Percentiles rank a stretch among this genome's conserved stretches.
Conservation (phyloP, 202 grass and related monocot genomes). For the Cymbopogon flexuosus region DNA sequence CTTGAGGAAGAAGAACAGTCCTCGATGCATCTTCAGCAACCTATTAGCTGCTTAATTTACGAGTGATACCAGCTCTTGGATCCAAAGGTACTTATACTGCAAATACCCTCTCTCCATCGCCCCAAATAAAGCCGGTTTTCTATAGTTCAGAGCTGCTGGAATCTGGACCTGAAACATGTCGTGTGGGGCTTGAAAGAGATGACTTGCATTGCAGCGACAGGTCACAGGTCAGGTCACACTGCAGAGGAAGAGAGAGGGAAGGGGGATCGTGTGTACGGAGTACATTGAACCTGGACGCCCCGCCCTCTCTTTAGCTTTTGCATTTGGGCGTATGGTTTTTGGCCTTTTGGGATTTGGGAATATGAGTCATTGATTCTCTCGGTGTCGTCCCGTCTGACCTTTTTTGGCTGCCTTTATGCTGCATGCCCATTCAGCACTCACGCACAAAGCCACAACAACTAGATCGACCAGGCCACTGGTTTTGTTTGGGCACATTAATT, state of each 20-base stretch:
- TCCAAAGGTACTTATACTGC: conserved; percentile 45
- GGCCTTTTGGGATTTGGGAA: conserved; percentile 19
- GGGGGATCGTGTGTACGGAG: background rate
- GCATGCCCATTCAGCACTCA: conserved; percentile 37
- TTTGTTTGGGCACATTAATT: background rate
- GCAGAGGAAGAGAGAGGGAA: background rate
- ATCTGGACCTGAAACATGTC: conserved; percentile 13
- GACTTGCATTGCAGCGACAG: conserved; percentile 1
- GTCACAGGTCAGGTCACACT: background rate
- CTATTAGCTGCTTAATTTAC: background rate
- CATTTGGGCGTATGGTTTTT: background rate
- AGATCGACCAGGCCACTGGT: background rate
- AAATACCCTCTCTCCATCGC: conserved; percentile 8
- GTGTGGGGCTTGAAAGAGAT: conserved; percentile 1
- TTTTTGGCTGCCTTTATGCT: conserved; percentile 16
- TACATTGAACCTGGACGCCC: conserved; percentile 53
- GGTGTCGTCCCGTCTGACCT: background rate
- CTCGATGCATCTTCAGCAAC: conserved; percentile 26
- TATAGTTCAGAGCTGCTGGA: background rate
- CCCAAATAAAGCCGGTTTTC: background rate
- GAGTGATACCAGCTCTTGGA: conserved; percentile 8
- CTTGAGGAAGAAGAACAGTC: conserved; percentile 32
- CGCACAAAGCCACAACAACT: conserved; percentile 25
- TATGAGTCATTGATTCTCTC: conserved; percentile 24
- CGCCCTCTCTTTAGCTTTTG: conserved; percentile 1